These are phyloP conservation scores for Rhizopogon vesiculosus DNA, from an alignment of 768 basidiomycete species.

Conservation along the genomic window DNA sequence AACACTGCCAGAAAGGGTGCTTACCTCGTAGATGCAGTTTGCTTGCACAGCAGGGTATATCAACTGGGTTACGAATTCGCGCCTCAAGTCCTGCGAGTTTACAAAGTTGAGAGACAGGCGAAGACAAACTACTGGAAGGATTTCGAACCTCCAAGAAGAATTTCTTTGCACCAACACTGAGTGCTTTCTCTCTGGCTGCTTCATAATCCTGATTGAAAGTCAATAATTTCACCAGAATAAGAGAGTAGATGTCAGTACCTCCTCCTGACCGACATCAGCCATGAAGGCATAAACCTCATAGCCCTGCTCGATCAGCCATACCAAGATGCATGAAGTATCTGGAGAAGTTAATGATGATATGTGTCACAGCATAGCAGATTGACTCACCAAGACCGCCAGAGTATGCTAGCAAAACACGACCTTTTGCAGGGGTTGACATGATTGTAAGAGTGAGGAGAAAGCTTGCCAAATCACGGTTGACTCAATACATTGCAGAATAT, in stretches of 20 bases:
- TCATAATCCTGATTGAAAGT: conserved; percentile 70
- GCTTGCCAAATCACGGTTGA: background rate
- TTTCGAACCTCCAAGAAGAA: conserved; percentile 79
- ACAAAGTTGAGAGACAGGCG: background rate
- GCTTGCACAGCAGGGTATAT: conserved; percentile 99
- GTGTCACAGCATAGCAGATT: background rate
- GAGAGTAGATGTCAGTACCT: conserved; percentile 38
- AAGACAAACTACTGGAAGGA: background rate
- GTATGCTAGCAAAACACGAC: conserved; percentile 37
- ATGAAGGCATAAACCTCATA: conserved; percentile 98
- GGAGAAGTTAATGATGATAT: conserved; percentile 1
- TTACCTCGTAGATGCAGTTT: conserved; percentile 96
- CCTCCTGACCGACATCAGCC: conserved; percentile 93
- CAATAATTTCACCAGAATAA: background rate
- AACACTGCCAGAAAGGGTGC: conserved; percentile 5
- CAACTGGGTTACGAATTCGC: conserved; percentile 92
- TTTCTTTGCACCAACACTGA: conserved; percentile 90
- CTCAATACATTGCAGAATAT: background rate
- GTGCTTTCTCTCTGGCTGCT: conserved; percentile 86
- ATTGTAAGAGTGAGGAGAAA: background rate
- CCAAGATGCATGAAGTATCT: conserved; percentile 99
- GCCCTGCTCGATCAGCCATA: conserved; percentile 97
- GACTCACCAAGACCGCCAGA: conserved; percentile 93
- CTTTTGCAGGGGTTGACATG: background rate
- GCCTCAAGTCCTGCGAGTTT: conserved; percentile 73